These are phyloP conservation scores for Boletus hoseneyae DNA, from an alignment of 1,284 basidiomycete species.

Conservation along the genomic window DNA sequence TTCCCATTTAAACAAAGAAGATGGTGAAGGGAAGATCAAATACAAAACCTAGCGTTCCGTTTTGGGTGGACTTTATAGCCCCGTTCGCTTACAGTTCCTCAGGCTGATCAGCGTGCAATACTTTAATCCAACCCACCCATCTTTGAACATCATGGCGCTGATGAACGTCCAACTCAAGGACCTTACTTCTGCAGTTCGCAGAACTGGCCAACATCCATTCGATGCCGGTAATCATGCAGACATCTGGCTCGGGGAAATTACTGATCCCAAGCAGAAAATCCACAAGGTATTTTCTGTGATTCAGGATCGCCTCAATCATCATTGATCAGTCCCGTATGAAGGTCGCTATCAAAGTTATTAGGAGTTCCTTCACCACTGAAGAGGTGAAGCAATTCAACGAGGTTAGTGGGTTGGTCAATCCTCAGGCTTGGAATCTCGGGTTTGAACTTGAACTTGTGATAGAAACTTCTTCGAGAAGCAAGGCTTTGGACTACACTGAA, in stretches of 20 bases:
- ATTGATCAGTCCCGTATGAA: conserved; percentile 1
- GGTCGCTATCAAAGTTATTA: conserved; percentile 30
- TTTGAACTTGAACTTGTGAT: neutral
- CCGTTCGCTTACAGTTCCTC: too few relatives aligned
- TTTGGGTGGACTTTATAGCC: too few relatives aligned
- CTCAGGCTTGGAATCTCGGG: neutral
- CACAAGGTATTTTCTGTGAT: conserved; percentile 5
- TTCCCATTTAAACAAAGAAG: too few relatives aligned
- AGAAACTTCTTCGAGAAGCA: conserved; percentile 33
- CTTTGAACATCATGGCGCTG: conserved; percentile 16
- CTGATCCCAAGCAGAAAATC: conserved; percentile 4
- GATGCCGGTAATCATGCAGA: conserved; percentile 24
- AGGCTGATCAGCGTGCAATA: too few relatives aligned
- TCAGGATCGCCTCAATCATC: neutral
- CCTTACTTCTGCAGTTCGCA: conserved; percentile 22
- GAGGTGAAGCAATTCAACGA: conserved; percentile 22
- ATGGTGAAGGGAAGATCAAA: too few relatives aligned
- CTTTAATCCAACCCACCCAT: neutral
- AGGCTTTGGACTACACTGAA: conserved; percentile 27
- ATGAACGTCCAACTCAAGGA: conserved; percentile 22
- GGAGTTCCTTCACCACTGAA: conserved; percentile 17
- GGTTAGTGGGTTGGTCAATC: conserved; percentile 6
- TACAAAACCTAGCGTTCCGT: too few relatives aligned
- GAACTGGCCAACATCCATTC: conserved; percentile 15
- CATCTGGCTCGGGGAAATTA: conserved; percentile 27